Evolutionary conservation across 805 yeast species (phyloP).

Genomic region (Monosporozyma aerobia): DNA sequence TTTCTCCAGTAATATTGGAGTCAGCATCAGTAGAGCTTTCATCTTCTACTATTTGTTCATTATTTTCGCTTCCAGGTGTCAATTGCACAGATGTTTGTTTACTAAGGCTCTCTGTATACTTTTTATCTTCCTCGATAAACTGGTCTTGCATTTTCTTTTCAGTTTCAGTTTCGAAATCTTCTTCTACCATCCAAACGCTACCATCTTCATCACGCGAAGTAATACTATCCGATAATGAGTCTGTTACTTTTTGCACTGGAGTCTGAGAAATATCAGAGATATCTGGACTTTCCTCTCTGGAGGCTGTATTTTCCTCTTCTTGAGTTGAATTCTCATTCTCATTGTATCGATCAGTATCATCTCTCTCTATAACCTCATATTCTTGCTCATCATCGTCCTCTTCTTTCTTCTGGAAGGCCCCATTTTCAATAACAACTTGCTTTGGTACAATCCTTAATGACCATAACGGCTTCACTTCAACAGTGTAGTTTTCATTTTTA

Average conservation of each 20-base stretch:
- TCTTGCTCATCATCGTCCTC: neutral
- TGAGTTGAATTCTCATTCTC: neutral
- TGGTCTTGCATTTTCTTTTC: constrained; percentile 10
- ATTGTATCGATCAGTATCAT: neutral
- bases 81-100: neutral
- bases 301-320: neutral
- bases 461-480: constrained; percentile 22
- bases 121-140: constrained; percentile 5
- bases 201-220: constrained; percentile 10
- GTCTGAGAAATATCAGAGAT: neutral
- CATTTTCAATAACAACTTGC: neutral
- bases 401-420: neutral
- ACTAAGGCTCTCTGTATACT: neutral
- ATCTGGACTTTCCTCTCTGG: neutral
- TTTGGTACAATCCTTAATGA: neutral
- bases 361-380: neutral
- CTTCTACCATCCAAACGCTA: constrained; percentile 7
- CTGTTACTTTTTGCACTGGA: neutral
- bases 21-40: neutral
- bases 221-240: constrained; percentile 6
- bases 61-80: neutral
- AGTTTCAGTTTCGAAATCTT: constrained; percentile 9
- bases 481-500: constrained; percentile 10
- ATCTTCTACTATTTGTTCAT: neutral
- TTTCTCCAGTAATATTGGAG: neutral